Conservation (phyloP, 306 rosid genomes). For the Albizia julibrissin region DNA sequence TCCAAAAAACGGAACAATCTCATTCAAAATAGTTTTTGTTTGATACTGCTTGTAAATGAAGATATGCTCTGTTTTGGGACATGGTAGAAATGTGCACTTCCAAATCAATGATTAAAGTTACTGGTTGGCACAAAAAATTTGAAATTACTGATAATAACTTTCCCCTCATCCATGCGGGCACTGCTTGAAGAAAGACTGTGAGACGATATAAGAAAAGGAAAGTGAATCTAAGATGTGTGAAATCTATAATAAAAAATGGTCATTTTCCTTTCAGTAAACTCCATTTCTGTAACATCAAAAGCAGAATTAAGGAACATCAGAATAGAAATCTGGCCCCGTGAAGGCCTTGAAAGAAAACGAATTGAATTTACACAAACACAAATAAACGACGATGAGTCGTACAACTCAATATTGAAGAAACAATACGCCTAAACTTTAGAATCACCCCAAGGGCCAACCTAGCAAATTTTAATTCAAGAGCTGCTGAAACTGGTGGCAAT, state of each 20-base stretch:
- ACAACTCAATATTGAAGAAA: neutral
- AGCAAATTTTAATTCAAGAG: constrained; percentile 36
- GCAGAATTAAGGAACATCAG: neutral
- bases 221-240: neutral
- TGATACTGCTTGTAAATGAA: neutral
- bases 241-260: neutral
- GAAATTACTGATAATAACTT: neutral
- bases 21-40: neutral
- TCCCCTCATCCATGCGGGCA: neutral
- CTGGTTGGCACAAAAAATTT: neutral
- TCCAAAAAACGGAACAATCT: neutral
- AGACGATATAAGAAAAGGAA: neutral
- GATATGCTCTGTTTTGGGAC: neutral
- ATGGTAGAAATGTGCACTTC: neutral
- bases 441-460: neutral
- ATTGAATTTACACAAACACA: neutral
- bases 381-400: constrained; percentile 16
- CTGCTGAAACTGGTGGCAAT: constrained; percentile 56
- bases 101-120: neutral
- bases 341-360: neutral
- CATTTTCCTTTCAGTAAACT: neutral
- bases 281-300: neutral
- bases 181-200: neutral
- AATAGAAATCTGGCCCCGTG: neutral
- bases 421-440: neutral